Percentiles rank a stretch among this genome's conserved stretches.
Evolutionary conservation across 345 rosid species (phyloP).

Genomic region (Hevea brasiliensis): DNA sequence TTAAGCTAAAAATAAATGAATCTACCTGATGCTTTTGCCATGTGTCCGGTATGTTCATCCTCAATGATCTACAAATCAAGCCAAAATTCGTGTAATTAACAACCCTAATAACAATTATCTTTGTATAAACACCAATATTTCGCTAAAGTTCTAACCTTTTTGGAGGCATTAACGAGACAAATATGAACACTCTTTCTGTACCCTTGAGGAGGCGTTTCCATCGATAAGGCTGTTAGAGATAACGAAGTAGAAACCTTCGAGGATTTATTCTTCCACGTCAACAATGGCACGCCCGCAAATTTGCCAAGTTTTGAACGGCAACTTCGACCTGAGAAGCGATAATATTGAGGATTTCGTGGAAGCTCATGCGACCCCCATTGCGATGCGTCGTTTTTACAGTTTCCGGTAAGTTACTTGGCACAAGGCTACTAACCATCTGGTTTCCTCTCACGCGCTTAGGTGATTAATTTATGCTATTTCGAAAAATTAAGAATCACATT

Average conservation of each 20-base stretch:
- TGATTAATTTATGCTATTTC: conserved; percentile 12
- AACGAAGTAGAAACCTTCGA: conserved; percentile 29
- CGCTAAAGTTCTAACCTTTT: conserved; percentile 2
- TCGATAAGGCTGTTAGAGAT: conserved; percentile 23
- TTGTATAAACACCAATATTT: background rate
- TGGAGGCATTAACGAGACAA: conserved; percentile 25
- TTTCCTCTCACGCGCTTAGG: background rate
- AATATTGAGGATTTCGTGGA: conserved; percentile 27
- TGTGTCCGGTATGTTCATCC: no score
- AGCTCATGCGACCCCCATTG: conserved; percentile 41
- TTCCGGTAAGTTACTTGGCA: conserved; percentile 21
- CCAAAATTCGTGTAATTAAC: no score
- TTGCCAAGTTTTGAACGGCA: conserved; percentile 22
- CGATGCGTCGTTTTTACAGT: conserved; percentile 24
- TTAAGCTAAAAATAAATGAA: no score
- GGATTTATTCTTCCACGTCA: conserved; percentile 14
- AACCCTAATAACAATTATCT: background rate
- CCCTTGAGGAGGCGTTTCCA: conserved; percentile 29
- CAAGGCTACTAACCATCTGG: background rate
- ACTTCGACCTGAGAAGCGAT: conserved; percentile 20
- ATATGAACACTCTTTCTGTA: conserved; percentile 37
- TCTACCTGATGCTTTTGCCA: no score
- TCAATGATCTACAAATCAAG: no score
- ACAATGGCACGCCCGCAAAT: conserved; percentile 35
- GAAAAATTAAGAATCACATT: no score